Evolutionary conservation across 2,329 filamentous ascomycete species (phyloP).

Genomic region (Penicillium italicum): DNA sequence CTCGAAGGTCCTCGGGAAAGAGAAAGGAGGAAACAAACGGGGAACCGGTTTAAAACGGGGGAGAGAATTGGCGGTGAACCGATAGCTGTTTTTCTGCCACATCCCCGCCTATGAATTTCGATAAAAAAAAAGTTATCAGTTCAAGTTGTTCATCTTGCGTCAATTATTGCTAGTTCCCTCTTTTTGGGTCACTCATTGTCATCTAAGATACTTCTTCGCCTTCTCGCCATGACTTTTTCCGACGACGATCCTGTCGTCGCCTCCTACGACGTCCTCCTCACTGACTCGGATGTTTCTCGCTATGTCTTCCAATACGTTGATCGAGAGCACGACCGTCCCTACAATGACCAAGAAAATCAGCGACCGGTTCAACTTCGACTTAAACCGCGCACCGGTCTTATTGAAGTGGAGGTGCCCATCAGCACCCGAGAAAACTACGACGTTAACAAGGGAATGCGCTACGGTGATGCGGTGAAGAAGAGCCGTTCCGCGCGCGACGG

Average conservation of each 20-base stretch:
- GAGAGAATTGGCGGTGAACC: no score
- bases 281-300: constrained; percentile 65
- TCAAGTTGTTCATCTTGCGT: not conserved
- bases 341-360: constrained; percentile 54
- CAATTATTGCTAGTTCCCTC: not conserved
- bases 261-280: constrained; percentile 82
- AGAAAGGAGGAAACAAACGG: not conserved
- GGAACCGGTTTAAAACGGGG: no score
- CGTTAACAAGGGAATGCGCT: constrained; percentile 73
- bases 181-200: not conserved
- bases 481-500: constrained; percentile 53
- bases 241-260: constrained; percentile 63
- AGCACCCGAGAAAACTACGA: constrained; percentile 74
- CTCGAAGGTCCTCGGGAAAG: not conserved
- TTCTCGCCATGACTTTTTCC: constrained; percentile 28
- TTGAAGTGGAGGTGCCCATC: constrained; percentile 89
- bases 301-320: constrained; percentile 83
- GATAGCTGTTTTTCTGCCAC: constrained; percentile 14
- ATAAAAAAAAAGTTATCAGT: constrained; percentile 13
- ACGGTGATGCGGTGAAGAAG: constrained; percentile 70
- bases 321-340: constrained; percentile 61
- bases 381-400: constrained; percentile 75
- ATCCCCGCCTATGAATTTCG: constrained; percentile 18
- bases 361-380: constrained; percentile 71
- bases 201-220: not conserved